Base-by-base conservation (phyloP, 129 eudicot species). In the Lactuca saligna region DNA sequence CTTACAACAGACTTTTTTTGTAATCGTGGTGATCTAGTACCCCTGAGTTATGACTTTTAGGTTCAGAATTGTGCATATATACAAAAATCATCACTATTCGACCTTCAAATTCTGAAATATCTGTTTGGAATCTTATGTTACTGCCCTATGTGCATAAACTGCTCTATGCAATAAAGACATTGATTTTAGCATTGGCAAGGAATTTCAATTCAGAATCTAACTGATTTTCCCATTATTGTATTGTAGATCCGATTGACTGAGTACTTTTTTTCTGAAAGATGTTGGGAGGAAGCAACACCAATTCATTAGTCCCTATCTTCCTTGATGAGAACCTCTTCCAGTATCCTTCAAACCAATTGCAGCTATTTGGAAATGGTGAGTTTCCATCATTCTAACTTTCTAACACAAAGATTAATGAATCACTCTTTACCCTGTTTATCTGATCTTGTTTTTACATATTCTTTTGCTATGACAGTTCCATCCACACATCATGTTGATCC, bases 341-440 rank as follows among this genome's bases (percentile, higher is more conserved):
- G 63, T 85, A 84, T 71, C 85, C 88, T 71, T 74, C 96, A 66
- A 86, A 86, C 79, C 96, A 86, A 70, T 84, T 82, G 56, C 91
- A 88, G 81, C 66, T 92, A 41, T 89, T 87, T 82, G 91, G 86
- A 67, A 92, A 84, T 68, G 68, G 96, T 88, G 69, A 82, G 95
- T 83, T 62, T 53, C 42, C 68, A 57, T 37, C 12, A 34, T 31
- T 54, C 38, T 41, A 32, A 53, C 20, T 53, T 53, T 53, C 57
- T n/a, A n/a, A 53, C 29, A 53, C 10, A 17, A n/a, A 4, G 5
- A n/a, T 53, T 15, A 5, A 32, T 3, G 3, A 67, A 5, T 59
- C 16, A 34, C 39, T 32, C n/a, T n/a, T n/a, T n/a, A n/a, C n/a
- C n/a, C n/a, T n/a, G n/a, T 55, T 56, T 55, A 39, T 61, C 63